Base-by-base conservation (phyloP, 2,329 filamentous ascomycete species). In the Beauveria australis region DNA sequence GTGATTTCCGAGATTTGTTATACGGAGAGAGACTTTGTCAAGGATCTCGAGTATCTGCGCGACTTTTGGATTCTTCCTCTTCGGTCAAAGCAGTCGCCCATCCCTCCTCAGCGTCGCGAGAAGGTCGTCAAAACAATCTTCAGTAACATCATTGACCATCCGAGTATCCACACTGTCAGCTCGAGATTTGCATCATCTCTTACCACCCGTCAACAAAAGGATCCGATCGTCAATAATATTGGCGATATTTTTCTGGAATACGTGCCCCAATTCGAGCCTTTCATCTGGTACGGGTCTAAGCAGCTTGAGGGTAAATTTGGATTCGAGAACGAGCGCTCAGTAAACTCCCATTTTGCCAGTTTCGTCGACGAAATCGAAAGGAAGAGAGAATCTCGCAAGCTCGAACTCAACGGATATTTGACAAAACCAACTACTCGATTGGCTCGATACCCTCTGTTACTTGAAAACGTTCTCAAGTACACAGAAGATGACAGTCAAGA, bases 1-100 rank as follows among this genome's bases (percentile, higher is more conserved):
- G 90, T 99, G 67, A 97, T 99, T 63, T 97, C 93, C 6, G 94
- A 99, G 73, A 87, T 97, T 64, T 97, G 95, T 86, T 99, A 99
- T 76, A 99, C 94, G 0, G 94, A 99, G 73, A 86, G 94, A 67
- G 94, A 99, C 76, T 99, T 99, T 69, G 94, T 99, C 71, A 99
- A 99, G 78, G 94, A 99, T 74, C 79, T 99, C 68, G 94, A 99
- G 74, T 99, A 99, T 71, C 80, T 99, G 33, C 86, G 94, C 63
- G 94, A 99, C 77, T 99, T 97, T 79, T 99, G 94, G 94, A 96
- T 99, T 77, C 84, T 94, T 66, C 94, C 94, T 10, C 77, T 99
- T 61, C 86, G 92, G 54, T 89, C 88, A 30, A 87, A 88, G 64
- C 82, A 83, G 18, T 97, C 93, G 4, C 93, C 92, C 0, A 95